Conservation (phyloP, 805 yeast species). For the Blastobotrys muscicola region DNA sequence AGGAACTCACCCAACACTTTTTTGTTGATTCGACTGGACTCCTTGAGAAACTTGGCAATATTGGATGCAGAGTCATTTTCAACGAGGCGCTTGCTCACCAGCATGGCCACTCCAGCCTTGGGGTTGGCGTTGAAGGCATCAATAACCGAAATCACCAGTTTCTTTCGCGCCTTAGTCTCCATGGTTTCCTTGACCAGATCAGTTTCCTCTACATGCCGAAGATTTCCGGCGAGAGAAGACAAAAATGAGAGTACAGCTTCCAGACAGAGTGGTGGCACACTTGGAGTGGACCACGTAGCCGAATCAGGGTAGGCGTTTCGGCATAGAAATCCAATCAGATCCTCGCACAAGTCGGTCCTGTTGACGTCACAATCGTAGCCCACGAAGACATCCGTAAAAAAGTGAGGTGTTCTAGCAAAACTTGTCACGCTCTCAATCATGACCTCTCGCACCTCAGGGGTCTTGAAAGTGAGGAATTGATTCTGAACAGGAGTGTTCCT, state of each 20-base stretch:
- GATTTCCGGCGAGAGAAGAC: constrained; percentile 45
- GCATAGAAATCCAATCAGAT: constrained; percentile 60
- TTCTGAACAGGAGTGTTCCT: constrained; percentile 8
- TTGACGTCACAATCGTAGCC: constrained; percentile 89
- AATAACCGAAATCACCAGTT: constrained; percentile 67
- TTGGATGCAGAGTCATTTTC: constrained; percentile 38
- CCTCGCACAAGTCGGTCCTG: constrained; percentile 63
- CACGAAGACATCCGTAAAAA: constrained; percentile 67
- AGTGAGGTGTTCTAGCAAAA: constrained; percentile 48
- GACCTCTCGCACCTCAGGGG: constrained; percentile 51
- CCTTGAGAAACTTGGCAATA: constrained; percentile 66
- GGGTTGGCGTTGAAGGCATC: constrained; percentile 72
- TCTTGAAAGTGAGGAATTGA: constrained; percentile 11
- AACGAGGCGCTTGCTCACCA: constrained; percentile 61
- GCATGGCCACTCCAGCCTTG: constrained; percentile 55
- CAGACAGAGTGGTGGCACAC: constrained; percentile 86
- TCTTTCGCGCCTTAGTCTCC: constrained; percentile 36
- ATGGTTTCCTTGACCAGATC: constrained; percentile 10
- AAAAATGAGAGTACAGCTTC: constrained; percentile 75
- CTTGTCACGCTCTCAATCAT: constrained; percentile 74
- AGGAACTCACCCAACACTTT: constrained; percentile 78
- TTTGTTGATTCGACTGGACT: constrained; percentile 78
- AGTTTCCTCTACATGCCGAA: constrained; percentile 20
- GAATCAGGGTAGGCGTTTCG: constrained; percentile 78
- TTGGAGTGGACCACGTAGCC: constrained; percentile 67